Evolutionary conservation across 176 grass and related monocot species (phyloP), one percentile per base, ranked within the genome.

Genomic region (Zizania latifolia): DNA sequence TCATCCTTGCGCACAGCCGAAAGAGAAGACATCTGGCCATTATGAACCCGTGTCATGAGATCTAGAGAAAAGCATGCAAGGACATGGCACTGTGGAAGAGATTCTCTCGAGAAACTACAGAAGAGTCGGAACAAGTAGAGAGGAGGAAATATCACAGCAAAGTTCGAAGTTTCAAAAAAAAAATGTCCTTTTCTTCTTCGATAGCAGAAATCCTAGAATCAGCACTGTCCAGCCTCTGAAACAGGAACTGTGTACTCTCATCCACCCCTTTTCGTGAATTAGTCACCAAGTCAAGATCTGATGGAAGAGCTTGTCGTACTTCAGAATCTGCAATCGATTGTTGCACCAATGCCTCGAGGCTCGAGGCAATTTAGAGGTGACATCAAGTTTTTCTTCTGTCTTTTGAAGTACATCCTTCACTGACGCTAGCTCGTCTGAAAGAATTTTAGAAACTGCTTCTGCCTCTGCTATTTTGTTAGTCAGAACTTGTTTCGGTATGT

Each of bases 221-320:
- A 44, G 86, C 86, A 23, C 48, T 86, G 72, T 94, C 92, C 48
- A 94, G 70, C 69, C 94, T 85, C 39, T 82, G 34, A 5, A 91
- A 99, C 13, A 94, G 84, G 54, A 89, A 87, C 30, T 92, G 74
- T 72, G 92, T 86, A 79, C 89, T 88, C 58, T 82, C 83, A 78
- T 90, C 94, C 87, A 99, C 93, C 75, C 92, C 80, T 70, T 90
- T 86, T 58, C 90, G 76, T 74, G 92, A 99, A 73, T 74, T 78
- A 33, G 95, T 99, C 29, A 87, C 89, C 80, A 92, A 91, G 31
- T 99, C 86, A 66, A 99, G 55, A 70, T 99, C 92, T 48, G 58
- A 38, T 84, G 90, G 82, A 74, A 99, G 79, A 83, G 72, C 50
- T 83, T 56, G 84, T 50, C 84, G 83, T 74, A 82, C 79, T 86